Base-by-base conservation (phyloP, 1,139 yeast genomes). In the Geotrichum klebahnii region DNA sequence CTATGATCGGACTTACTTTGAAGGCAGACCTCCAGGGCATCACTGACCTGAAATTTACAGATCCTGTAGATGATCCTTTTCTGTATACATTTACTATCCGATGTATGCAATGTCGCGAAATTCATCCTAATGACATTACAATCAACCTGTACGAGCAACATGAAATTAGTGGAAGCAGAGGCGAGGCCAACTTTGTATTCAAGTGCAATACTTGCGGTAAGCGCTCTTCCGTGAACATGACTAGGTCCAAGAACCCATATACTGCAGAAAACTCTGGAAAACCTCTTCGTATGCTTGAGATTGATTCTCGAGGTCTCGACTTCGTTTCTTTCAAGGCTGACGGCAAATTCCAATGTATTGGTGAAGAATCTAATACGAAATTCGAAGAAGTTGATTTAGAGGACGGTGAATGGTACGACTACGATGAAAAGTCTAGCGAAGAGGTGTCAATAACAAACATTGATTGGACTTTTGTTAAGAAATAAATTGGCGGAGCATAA, bases 341-440 rank as follows among this genome's bases (percentile, higher is more conserved):
- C 37, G 67, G 95, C 0, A 71, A 70, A 46, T 86, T 88, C 64
- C 69, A 70, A 44, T 86, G 90, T 53, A 69, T 66, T 40, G 86
- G 87, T 2, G 69, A 67, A 6, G 81, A 78, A 16, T 67, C 79
- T 2, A 66, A 68, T 8, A 74, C 85, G 1, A 67, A 64, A 51
- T 86, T 85, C 60, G 65, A 64, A 10, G 88, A 82, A 19, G 77
- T 88, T n/a, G 88, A 83, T 52, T 68, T 88, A 47, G 78, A 75
- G 38, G 97, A 88, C 37, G 80, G 78, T 41, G 97, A 92, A 64
- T 90, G 96, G 95, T 92, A 82, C 65, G 98, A 92, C 62, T 94
- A 90, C 64, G 97, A 92, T 64, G 97, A 92, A 53, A 79, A 82
- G 61, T 82, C 86, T 3, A 79, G 81, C 9, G 79, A 73, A 24